Conservation (phyloP, 306 rosid genomes). For the Begonia peltatifolia region DNA sequence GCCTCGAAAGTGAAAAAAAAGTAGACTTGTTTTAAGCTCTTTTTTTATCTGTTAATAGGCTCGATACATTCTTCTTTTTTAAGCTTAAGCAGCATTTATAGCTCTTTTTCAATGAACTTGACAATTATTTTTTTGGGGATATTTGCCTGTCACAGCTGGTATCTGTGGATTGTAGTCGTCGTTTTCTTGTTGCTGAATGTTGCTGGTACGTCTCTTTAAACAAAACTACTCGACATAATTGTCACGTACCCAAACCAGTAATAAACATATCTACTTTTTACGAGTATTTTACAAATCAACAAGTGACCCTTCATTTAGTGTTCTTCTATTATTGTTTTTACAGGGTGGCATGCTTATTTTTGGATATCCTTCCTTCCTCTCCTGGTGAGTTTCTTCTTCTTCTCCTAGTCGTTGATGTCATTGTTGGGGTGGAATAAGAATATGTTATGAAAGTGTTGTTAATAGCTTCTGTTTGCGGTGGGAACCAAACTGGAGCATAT, state of each 20-base stretch:
- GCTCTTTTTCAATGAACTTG: no score
- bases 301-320: not conserved
- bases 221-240: not conserved
- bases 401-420: not conserved
- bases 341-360: constrained; percentile 23
- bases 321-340: not conserved
- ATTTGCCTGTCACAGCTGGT: constrained; percentile 13
- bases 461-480: constrained; percentile 20
- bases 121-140: no score
- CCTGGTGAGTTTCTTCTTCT: constrained; percentile 11
- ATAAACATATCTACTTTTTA: not conserved
- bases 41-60: no score
- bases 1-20: no score
- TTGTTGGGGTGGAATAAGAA: not conserved
- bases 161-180: constrained; percentile 21
- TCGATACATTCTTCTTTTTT: no score
- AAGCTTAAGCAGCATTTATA: no score
- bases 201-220: constrained; percentile 7
- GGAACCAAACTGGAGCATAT: constrained; percentile 27
- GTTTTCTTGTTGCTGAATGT: constrained; percentile 21
- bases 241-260: not conserved
- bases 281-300: not conserved
- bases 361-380: constrained; percentile 24
- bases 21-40: no score
- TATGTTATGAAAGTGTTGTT: not conserved